Evolutionary conservation across 2,329 filamentous ascomycete species (phyloP), one percentile per base, ranked within the genome.

Genomic region (Fusarium incarnatum): DNA sequence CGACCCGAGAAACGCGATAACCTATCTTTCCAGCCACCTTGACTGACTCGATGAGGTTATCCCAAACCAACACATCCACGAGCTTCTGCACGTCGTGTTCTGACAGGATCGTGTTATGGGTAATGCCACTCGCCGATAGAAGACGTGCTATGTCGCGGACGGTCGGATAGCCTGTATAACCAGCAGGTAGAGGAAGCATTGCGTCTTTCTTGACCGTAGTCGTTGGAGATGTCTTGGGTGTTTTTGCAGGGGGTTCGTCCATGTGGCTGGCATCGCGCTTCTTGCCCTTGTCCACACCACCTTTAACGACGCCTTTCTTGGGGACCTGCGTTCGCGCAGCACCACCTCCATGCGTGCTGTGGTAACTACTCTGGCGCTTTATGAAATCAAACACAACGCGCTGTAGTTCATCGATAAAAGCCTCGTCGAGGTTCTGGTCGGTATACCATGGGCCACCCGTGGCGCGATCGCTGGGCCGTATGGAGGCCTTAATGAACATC

Each of bases 401-500:
- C 65, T 92, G 88, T 52, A 98, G 84, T 44, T 89, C 89, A 60
- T 92, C 89, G 74, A 98, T 94, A 78, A 99, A 93, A 62, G 92
- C 92, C 70, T 92, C 91, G 80, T 99, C 96, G 15, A 98, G 87
- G 70, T 94, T 92, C 55, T 94, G 93, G 68, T 97, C 94, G 10
- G 93, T 94, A 79, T 96, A 98, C 93, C 95, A 99, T 11, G 94
- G 92, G 3, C 96, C 96, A 49, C 96, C 96, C 0, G 94, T 97
- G 48, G 97, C 93, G 67, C 96, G 92, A 67, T 98, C 94, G 56
- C 91, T 93, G 1, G 96, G 95, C 13, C 90, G 89, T 65, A 99
- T 87, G 68, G 91, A 91, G 56, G 91, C 89, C 76, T 97, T 91
- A 86, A 99, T 97, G 85, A 96, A 99, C 87, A 97, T 97, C 82